phyloP scores from a whole-genome alignment of 139 green algal genomes.

The Closterium sp. region DNA sequence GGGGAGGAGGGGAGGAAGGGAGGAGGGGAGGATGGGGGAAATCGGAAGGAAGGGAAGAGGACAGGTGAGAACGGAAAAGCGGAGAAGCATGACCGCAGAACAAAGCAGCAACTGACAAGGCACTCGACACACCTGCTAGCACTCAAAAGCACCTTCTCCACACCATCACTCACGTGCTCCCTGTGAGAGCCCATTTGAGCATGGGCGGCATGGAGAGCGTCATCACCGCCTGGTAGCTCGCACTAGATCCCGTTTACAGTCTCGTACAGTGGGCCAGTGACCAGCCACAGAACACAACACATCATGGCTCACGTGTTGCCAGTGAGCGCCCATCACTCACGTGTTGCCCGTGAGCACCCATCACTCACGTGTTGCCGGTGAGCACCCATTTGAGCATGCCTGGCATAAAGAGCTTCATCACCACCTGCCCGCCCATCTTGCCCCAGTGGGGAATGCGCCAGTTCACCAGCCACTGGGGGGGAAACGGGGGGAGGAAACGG shows the following conservation, averaged over 20 bases:
- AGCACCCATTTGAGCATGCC: slow-evolving; percentile 51
- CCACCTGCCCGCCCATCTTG: slow-evolving; percentile 64
- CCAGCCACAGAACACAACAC: background rate
- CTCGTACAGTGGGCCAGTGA: too few relatives aligned
- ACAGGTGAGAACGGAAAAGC: background rate
- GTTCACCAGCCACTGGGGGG: slow-evolving; percentile 53
- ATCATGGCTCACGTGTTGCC: background rate
- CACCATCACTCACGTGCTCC: slow-evolving; percentile 25
- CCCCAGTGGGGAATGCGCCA: slow-evolving; percentile 93
- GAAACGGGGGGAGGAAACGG: background rate
- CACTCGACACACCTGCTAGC: background rate
- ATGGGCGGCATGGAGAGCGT: slow-evolving; percentile 53
- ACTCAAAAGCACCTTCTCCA: background rate
- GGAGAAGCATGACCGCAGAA: background rate
- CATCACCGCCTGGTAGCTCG: slow-evolving; percentile 46
- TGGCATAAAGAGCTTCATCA: slow-evolving; percentile 57
- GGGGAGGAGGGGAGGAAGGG: background rate
- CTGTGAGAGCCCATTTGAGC: slow-evolving; percentile 38
- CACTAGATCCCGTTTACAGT: background rate
- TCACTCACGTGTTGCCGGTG: slow-evolving; percentile 35
- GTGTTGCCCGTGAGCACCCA: too few relatives aligned
- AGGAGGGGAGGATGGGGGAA: background rate
- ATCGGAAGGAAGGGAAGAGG: background rate
- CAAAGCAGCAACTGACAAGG: background rate
- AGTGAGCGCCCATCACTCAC: background rate